These are phyloP conservation scores for Kwoniella mangroviensis DNA, from an alignment of 768 basidiomycete species.

Conservation along the genomic window DNA sequence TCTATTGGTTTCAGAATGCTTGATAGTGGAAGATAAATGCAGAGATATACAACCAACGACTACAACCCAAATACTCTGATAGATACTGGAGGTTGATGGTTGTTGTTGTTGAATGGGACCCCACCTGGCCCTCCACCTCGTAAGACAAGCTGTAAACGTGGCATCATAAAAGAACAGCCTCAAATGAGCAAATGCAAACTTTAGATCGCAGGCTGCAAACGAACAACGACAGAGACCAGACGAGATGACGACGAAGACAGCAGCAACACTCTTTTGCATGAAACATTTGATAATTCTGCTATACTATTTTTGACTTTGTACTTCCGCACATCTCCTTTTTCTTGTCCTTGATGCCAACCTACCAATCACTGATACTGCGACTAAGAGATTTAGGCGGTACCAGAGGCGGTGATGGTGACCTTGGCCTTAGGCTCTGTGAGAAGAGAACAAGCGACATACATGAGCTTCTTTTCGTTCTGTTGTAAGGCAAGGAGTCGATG, in stretches of 20 bases:
- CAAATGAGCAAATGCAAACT: no score
- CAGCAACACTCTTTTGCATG: conserved; percentile 8
- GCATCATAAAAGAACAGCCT: not conserved
- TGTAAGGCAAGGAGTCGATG: not conserved
- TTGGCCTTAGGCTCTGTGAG: conserved; percentile 44
- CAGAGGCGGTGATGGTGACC: conserved; percentile 44
- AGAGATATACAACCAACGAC: not conserved
- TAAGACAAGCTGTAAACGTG: not conserved
- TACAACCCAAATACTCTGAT: no score
- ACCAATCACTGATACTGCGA: no score
- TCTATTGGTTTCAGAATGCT: no score
- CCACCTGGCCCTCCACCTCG: conserved; percentile 3
- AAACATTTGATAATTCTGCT: conserved; percentile 9
- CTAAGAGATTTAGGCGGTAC: conserved; percentile 19
- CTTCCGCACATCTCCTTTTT: not conserved
- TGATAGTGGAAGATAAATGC: not conserved
- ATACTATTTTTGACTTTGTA: not conserved
- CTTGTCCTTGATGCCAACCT: not conserved
- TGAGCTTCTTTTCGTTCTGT: not conserved
- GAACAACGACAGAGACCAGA: not conserved
- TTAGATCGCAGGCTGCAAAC: not conserved
- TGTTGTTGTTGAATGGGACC: not conserved
- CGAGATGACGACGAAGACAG: conserved; percentile 3
- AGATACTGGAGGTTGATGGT: no score
- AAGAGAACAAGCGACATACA: not conserved